Conservation (phyloP, 2,329 filamentous ascomycete genomes). For the Penicillium brevicompactum region DNA sequence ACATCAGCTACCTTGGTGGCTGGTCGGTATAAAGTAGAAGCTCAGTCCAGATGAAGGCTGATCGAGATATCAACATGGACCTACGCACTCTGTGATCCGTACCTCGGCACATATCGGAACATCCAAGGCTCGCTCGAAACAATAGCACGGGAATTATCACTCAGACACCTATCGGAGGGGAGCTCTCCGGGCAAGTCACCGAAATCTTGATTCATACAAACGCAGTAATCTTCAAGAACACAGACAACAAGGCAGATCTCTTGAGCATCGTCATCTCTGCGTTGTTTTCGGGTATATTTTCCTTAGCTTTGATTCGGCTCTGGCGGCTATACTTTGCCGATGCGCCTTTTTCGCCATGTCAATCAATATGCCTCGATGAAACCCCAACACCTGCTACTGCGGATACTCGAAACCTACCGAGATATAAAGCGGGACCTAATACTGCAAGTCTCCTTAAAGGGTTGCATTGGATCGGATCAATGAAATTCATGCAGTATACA, state of each 20-base stretch:
- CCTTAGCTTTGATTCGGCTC: constrained; percentile 9
- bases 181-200: background rate
- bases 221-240: constrained; percentile 5
- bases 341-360: constrained; percentile 7
- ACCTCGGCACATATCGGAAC: background rate
- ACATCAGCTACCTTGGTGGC: constrained; percentile 13
- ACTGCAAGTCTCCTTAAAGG: constrained; percentile 4
- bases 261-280: background rate
- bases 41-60: background rate
- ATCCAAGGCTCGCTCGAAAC: background rate
- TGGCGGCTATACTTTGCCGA: constrained; percentile 14
- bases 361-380: background rate
- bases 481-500: constrained; percentile 12
- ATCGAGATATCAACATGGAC: background rate
- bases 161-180: background rate
- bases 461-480: constrained; percentile 11
- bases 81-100: background rate
- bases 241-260: background rate
- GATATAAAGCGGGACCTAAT: constrained; percentile 6
- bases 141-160: background rate
- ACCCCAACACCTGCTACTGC: constrained; percentile 1
- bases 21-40: constrained; percentile 2
- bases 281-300: constrained; percentile 1
- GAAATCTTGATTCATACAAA: constrained; percentile 2
- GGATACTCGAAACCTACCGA: background rate